Evolutionary conservation across 208 protist genomes (phyloP), one percentile per base, ranked within the genome.

Genomic region (Acanthamoeba culbertsoni): DNA sequence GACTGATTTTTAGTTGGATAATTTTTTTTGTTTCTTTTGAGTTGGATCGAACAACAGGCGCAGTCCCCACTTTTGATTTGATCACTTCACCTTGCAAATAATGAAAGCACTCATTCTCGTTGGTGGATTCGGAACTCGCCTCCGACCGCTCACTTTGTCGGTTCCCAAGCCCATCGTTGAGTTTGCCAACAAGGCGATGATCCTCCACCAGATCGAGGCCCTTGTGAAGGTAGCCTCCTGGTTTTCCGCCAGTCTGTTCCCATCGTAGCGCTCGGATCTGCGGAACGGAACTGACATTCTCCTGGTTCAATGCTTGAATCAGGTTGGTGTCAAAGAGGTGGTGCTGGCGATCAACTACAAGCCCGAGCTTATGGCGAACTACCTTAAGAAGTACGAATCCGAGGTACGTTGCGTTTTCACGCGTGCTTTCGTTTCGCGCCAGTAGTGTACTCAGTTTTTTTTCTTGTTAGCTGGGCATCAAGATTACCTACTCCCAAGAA

Each of bases 51-150:
- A n/a, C n/a, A n/a, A n/a, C n/a, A n/a, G n/a, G n/a, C n/a, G n/a
- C n/a, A n/a, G n/a, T n/a, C n/a, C n/a, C n/a, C n/a, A n/a, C n/a
- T n/a, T n/a, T n/a, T n/a, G n/a, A n/a, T n/a, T n/a, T n/a, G n/a
- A n/a, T n/a, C n/a, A n/a, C 48, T 55, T 55, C 48, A 55, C 18
- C 48, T 18, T 55, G 23, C 20, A 7, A 63, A 12, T 42, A 33
- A 99, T 99, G 98, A 98, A 99, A 57, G 99, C 98, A 20, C 96
- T 99, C 33, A 99, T 99, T 96, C 97, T 99, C 12, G 99, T 99
- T 35, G 99, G 99, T 82, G 99, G 97, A 2, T 98, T 97, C 93
- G 97, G 97, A 16, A 98, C 97, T 16, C 95, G 99, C 40, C 97
- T 99, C 20, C 98, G 99, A 68, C 99, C 99, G 37, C 96, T 99